Conservation (phyloP, 2,329 filamentous ascomycete genomes). For the Pseudocercospora vitis region DNA sequence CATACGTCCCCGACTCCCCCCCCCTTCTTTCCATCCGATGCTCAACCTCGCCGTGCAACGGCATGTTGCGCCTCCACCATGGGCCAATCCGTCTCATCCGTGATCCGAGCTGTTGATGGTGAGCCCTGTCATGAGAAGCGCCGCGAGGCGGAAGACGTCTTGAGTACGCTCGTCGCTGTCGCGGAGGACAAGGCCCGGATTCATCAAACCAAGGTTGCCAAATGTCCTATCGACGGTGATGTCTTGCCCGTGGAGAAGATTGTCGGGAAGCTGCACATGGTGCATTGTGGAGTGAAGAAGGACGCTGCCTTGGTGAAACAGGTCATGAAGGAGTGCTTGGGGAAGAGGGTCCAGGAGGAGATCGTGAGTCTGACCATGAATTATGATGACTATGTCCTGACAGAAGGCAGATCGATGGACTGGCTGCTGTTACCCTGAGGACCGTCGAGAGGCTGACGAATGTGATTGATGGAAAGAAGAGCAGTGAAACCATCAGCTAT, state of each 20-base stretch:
- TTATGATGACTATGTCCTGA: not conserved
- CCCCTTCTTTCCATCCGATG: too few relatives aligned
- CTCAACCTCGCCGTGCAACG: not conserved
- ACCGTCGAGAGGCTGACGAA: not conserved
- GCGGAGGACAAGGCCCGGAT: constrained; percentile 14
- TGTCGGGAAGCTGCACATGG: constrained; percentile 12
- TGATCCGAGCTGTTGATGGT: constrained; percentile 4
- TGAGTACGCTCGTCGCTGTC: constrained; percentile 9
- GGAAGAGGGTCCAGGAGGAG: constrained; percentile 3
- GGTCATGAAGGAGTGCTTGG: constrained; percentile 13
- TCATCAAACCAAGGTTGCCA: constrained; percentile 10
- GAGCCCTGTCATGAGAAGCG: constrained; percentile 7
- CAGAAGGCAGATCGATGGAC: constrained; percentile 15
- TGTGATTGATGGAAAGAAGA: constrained; percentile 5
- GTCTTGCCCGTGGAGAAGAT: constrained; percentile 14
- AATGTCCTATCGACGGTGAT: constrained; percentile 11
- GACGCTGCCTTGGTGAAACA: constrained; percentile 6
- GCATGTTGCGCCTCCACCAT: not conserved
- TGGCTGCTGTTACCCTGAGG: constrained; percentile 3
- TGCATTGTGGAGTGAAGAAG: constrained; percentile 14
- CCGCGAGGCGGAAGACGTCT: constrained; percentile 16
- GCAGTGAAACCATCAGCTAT: constrained; percentile 19
- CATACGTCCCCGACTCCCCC: too few relatives aligned
- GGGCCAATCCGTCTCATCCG: constrained; percentile 4
- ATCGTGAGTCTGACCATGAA: constrained; percentile 5